Conservation (phyloP, 345 rosid genomes). For the Moringa oleifera region DNA sequence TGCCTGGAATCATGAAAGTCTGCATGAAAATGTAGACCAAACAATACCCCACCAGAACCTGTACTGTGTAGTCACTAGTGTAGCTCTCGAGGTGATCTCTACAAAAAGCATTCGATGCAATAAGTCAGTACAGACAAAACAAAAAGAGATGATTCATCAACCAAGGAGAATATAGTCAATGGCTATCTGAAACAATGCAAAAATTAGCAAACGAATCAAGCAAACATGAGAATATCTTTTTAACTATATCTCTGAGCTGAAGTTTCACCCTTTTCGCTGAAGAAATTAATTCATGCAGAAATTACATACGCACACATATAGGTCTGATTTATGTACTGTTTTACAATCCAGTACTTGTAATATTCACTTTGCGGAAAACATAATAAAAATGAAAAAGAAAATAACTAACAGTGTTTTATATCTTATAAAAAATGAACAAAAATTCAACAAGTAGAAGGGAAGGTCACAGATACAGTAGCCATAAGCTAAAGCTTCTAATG, state of each 20-base stretch:
- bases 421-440: too few relatives aligned
- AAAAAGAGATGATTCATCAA: neutral
- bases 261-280: too few relatives aligned
- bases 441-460: too few relatives aligned
- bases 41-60: conserved; percentile 80
- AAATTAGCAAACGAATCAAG: too few relatives aligned
- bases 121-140: conserved; percentile 4
- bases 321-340: too few relatives aligned
- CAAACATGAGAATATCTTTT: too few relatives aligned
- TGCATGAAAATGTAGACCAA: conserved; percentile 85
- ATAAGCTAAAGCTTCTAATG: neutral
- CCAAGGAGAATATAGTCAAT: neutral
- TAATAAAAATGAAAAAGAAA: too few relatives aligned
- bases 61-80: conserved; percentile 81
- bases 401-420: too few relatives aligned
- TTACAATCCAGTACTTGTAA: neutral
- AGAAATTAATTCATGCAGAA: too few relatives aligned
- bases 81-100: conserved; percentile 86
- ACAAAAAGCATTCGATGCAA: conserved; percentile 15
- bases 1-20: conserved; percentile 94
- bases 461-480: too few relatives aligned
- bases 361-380: neutral
- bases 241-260: too few relatives aligned
- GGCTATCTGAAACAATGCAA: neutral
- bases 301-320: too few relatives aligned